phyloP scores from a whole-genome alignment of 192 early-diverging fungal genomes.

The Mortierella antarctica region DNA sequence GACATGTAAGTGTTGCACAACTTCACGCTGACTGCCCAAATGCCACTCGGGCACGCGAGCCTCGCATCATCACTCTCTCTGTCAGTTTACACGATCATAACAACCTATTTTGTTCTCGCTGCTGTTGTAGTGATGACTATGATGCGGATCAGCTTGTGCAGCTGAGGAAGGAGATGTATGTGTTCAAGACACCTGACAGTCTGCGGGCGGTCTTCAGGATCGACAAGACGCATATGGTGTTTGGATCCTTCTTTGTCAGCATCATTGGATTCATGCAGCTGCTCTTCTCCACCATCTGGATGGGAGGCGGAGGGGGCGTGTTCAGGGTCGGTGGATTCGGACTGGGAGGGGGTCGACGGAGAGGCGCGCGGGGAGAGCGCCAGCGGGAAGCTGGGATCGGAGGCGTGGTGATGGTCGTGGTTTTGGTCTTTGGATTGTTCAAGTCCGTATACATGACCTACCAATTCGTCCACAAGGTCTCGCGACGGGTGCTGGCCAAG shows the following conservation, averaged over 20 bases:
- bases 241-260: conserved; percentile 57
- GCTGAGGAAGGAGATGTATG: conserved; percentile 13
- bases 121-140: conserved; percentile 21
- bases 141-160: conserved; percentile 15
- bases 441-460: conserved; percentile 47
- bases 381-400: conserved; percentile 39
- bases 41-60: too few species aligned
- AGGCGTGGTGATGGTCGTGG: conserved; percentile 39
- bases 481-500: conserved; percentile 30
- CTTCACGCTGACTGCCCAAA: neutral
- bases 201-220: conserved; percentile 53
- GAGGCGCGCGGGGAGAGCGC: conserved; percentile 40
- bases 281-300: conserved; percentile 49
- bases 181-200: conserved; percentile 44
- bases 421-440: conserved; percentile 50
- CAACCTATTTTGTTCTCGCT: neutral
- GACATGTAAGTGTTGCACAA: conserved; percentile 29
- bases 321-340: conserved; percentile 44
- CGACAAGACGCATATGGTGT: conserved; percentile 51
- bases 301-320: conserved; percentile 49
- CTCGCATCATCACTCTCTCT: conserved; percentile 18
- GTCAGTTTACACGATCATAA: neutral
- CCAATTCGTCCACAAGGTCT: conserved; percentile 43
- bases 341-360: conserved; percentile 30
- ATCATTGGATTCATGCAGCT: conserved; percentile 58